These are phyloP conservation scores for Candida caryicola DNA, from an alignment of 805 yeast genomes.

Conservation along the genomic window DNA sequence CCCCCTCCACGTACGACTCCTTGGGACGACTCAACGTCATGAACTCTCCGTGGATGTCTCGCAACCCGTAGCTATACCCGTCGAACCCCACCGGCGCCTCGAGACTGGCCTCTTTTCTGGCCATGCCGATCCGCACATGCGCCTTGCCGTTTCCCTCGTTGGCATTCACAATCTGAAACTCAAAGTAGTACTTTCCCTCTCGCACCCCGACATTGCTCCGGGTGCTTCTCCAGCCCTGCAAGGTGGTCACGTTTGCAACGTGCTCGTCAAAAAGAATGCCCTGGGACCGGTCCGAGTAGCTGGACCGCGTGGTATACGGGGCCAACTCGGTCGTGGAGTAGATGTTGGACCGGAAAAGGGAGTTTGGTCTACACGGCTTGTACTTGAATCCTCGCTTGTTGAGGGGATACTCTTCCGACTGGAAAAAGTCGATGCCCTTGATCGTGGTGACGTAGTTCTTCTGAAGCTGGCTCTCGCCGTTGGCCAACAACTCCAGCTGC, in stretches of 20 bases:
- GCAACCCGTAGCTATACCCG: conserved; percentile 86
- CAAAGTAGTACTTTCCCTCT: conserved; percentile 81
- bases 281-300: conserved; percentile 67
- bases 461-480: conserved; percentile 9
- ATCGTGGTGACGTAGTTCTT: conserved; percentile 12
- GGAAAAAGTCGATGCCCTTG: conserved; percentile 29
- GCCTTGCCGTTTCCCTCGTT: conserved; percentile 24
- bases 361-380: conserved; percentile 72
- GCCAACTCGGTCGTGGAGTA: conserved; percentile 74
- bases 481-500: conserved; percentile 9
- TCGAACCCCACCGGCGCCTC: conserved; percentile 97
- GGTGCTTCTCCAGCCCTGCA: conserved; percentile 76
- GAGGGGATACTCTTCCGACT: conserved; percentile 74
- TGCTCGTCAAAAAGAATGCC: conserved; percentile 42
- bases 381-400: conserved; percentile 82
- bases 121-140: conserved; percentile 82
- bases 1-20: conserved; percentile 35
- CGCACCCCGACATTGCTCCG: conserved; percentile 71
- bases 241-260: conserved; percentile 48
- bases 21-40: conserved; percentile 72
- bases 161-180: conserved; percentile 56
- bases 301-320: conserved; percentile 57
- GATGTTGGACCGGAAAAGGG: conserved; percentile 50
- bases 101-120: conserved; percentile 79
- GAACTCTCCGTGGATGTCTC: conserved; percentile 74